Conservation (phyloP, 768 basidiomycete genomes). For the Tephrocybe sp. region DNA sequence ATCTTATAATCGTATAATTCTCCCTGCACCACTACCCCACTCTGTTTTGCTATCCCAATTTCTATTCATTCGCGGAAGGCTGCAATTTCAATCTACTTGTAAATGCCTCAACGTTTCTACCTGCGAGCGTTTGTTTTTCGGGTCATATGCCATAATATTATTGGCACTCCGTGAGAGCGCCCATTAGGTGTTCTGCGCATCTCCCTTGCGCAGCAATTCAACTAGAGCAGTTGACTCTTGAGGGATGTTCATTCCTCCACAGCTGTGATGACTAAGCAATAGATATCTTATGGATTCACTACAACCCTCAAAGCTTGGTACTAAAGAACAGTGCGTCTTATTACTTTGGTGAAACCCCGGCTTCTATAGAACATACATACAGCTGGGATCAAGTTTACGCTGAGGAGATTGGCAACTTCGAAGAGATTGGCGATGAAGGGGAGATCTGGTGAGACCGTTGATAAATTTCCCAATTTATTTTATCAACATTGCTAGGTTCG, state of each 20-base stretch:
- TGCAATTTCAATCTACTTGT: not conserved
- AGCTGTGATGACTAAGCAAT: conserved; percentile 31
- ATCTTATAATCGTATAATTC: conserved; percentile 12
- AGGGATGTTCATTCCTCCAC: too few species aligned
- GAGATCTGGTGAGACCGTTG: conserved; percentile 67
- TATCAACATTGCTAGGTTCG: conserved; percentile 58
- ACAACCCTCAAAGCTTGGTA: conserved; percentile 73
- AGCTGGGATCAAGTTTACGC: conserved; percentile 84
- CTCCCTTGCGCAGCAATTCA: too few species aligned
- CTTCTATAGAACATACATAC: conserved; percentile 7
- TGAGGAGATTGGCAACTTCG: conserved; percentile 68
- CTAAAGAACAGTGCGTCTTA: conserved; percentile 67
- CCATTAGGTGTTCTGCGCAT: too few species aligned
- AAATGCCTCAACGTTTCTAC: not conserved
- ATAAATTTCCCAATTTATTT: not conserved
- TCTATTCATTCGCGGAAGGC: not conserved
- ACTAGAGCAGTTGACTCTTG: too few species aligned
- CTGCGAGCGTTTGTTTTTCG: not conserved
- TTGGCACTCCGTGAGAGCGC: too few species aligned
- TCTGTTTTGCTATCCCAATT: conserved; percentile 1
- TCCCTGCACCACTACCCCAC: conserved; percentile 11
- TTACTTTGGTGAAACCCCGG: not conserved
- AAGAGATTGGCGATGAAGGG: conserved; percentile 80
- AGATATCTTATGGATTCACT: conserved; percentile 32
- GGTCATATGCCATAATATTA: too few species aligned